phyloP scores from a whole-genome alignment of 306 rosid genomes.

The Biancaea sappan region DNA sequence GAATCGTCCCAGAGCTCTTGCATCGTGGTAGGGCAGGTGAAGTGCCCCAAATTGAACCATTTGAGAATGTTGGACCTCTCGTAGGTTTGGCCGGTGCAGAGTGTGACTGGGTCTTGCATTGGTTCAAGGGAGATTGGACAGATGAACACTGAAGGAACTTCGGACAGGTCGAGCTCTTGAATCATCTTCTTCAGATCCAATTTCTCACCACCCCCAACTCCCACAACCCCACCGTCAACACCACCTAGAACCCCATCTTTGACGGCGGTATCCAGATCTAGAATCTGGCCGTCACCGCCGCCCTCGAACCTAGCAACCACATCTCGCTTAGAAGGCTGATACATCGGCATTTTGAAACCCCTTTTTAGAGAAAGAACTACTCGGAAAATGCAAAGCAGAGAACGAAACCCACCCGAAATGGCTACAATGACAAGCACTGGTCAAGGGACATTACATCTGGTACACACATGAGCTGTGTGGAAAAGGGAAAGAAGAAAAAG shows the following conservation, averaged over 20 bases:
- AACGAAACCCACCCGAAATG: conserved; percentile 22
- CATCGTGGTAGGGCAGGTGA: conserved; percentile 82
- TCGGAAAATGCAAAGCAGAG: conserved; percentile 17
- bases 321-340: conserved; percentile 55
- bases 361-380: neutral
- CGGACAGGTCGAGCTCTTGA: conserved; percentile 67
- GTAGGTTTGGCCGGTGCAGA: conserved; percentile 81
- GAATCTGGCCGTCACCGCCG: conserved; percentile 71
- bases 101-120: conserved; percentile 89
- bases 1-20: conserved; percentile 92
- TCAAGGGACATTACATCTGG: conserved; percentile 48
- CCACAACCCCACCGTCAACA: conserved; percentile 52
- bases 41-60: conserved; percentile 75
- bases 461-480: conserved; percentile 30
- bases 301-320: conserved; percentile 59
- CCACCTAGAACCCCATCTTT: conserved; percentile 74
- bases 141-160: conserved; percentile 72
- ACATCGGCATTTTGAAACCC: conserved; percentile 69
- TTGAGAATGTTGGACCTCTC: conserved; percentile 78
- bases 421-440: conserved; percentile 43
- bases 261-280: conserved; percentile 83
- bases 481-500: conserved; percentile 11
- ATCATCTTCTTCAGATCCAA: conserved; percentile 82
- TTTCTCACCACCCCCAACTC: conserved; percentile 51
- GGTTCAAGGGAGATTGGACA: conserved; percentile 87